A percentile compares a stretch with the other conserved stretches of the same genome.
phyloP scores from a whole-genome alignment of 2,329 filamentous ascomycete genomes.

The Xylaria arbuscula region DNA sequence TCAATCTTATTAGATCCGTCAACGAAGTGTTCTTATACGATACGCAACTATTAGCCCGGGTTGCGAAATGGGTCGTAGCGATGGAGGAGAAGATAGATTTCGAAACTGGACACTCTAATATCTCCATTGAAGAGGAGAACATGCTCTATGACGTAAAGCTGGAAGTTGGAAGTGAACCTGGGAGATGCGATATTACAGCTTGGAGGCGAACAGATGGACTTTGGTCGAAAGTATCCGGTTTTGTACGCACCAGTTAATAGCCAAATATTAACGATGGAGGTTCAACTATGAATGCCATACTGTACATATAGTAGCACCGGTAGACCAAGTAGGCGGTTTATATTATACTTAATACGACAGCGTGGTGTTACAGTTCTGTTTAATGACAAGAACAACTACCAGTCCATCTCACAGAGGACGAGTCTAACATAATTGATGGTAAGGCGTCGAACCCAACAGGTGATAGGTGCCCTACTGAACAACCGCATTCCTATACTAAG shows the following conservation, averaged over 20 bases:
- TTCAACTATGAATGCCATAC: background rate
- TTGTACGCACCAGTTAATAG: background rate
- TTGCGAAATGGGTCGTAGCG: conserved; percentile 16
- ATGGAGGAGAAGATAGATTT: conserved; percentile 6
- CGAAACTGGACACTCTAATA: background rate
- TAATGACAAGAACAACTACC: no score
- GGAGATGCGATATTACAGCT: background rate
- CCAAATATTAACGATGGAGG: background rate
- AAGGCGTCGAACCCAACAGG: no score
- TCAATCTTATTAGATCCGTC: background rate
- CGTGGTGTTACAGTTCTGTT: no score
- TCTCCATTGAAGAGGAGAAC: background rate
- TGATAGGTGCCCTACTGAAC: no score
- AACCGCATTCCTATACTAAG: no score
- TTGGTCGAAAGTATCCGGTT: background rate
- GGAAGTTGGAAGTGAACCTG: background rate
- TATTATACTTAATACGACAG: no score
- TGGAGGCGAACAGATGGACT: background rate
- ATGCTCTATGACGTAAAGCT: background rate
- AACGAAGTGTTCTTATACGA: background rate
- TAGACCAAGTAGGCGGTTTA: no score
- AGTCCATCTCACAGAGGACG: no score
- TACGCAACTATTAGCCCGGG: conserved; percentile 13
- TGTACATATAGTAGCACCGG: no score
- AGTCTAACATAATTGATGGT: no score